Conservation (phyloP, 768 basidiomycete genomes). For the Russula olivacea region DNA sequence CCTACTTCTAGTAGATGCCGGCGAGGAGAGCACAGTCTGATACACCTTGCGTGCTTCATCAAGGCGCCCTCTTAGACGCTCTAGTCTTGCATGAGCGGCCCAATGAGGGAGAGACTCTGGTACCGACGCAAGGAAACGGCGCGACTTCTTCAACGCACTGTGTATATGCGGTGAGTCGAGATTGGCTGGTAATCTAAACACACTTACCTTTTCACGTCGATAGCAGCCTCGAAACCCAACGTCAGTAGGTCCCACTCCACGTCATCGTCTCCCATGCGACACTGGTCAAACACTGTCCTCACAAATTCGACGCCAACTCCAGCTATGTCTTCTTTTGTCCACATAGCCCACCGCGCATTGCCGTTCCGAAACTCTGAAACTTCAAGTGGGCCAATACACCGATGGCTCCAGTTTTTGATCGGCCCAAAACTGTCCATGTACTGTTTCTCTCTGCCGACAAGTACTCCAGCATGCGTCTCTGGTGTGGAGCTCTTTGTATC, state of each 20-base stretch:
- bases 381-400: constrained; percentile 53
- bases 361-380: constrained; percentile 30
- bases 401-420: constrained; percentile 58
- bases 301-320: constrained; percentile 47
- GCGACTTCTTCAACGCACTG: constrained; percentile 69
- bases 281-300: constrained; percentile 52
- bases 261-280: constrained; percentile 46
- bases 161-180: neutral
- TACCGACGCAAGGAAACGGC: constrained; percentile 48
- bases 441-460: constrained; percentile 61
- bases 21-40: constrained; percentile 52
- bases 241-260: constrained; percentile 58
- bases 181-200: neutral
- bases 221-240: constrained; percentile 61
- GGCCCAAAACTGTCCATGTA: constrained; percentile 60
- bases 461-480: constrained; percentile 58
- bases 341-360: constrained; percentile 39
- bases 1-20: constrained; percentile 35
- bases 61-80: constrained; percentile 54
- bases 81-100: constrained; percentile 72
- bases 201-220: constrained; percentile 51
- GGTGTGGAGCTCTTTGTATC: constrained; percentile 36
- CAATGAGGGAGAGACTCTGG: constrained; percentile 59
- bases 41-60: constrained; percentile 78
- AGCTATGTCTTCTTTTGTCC: constrained; percentile 45